Conservation (phyloP, 305 asterid genomes). For the Petunia hybrid region DNA sequence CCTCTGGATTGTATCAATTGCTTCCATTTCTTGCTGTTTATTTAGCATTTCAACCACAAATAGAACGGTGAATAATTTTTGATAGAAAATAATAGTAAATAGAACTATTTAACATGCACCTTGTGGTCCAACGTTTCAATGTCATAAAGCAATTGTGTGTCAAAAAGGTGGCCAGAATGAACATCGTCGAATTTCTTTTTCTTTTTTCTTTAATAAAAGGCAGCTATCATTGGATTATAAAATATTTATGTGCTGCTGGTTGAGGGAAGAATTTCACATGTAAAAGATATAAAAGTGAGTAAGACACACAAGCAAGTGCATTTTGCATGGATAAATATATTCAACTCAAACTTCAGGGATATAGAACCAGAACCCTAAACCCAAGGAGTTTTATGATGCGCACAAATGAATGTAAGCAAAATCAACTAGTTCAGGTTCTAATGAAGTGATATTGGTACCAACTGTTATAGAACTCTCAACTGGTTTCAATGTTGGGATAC, state of each 20-base stretch:
- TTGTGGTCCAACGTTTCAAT: background rate
- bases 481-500: background rate
- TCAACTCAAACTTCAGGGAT: background rate
- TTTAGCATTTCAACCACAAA: constrained; percentile 38
- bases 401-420: background rate
- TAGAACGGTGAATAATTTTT: background rate
- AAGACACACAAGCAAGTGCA: background rate
- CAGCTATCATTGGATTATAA: background rate
- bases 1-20: constrained; percentile 93
- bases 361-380: background rate
- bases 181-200: background rate
- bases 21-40: constrained; percentile 93
- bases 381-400: background rate
- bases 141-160: background rate
- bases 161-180: background rate
- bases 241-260: background rate
- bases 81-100: background rate
- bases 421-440: background rate
- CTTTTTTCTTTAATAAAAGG: background rate
- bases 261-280: background rate
- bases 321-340: no score
- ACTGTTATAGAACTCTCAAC: background rate
- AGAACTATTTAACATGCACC: background rate
- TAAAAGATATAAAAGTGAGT: background rate
- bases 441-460: background rate